Conservation (phyloP, 148 eudicot genomes). For the Silene uniflora region DNA sequence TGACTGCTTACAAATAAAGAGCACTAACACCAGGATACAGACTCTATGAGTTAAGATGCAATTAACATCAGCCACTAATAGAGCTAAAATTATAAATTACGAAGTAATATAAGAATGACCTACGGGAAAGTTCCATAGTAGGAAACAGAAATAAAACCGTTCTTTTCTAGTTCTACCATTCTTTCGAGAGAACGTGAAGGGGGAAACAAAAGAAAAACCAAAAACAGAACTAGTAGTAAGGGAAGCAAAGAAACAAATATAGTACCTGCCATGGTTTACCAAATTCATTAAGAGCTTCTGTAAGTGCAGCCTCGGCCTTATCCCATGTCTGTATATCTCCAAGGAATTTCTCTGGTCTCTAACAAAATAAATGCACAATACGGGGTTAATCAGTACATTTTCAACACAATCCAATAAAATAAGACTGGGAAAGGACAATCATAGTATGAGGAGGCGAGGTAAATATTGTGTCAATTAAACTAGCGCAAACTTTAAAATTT, state of each 20-base stretch:
- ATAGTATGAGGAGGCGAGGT: neutral
- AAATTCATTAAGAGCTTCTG: slow-evolving; percentile 85
- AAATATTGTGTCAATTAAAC: neutral
- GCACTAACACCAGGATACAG: neutral
- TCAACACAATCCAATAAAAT: neutral
- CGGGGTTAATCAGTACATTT: neutral
- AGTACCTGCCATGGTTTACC: slow-evolving; percentile 93
- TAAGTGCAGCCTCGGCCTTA: slow-evolving; percentile 83
- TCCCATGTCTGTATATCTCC: slow-evolving; percentile 88
- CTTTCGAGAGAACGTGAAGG: neutral
- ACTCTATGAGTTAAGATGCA: neutral
- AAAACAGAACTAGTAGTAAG: neutral
- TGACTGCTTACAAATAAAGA: too few species aligned
- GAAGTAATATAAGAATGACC: neutral
- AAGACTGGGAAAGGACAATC: neutral
- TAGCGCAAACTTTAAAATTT: neutral
- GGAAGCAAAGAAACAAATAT: neutral
- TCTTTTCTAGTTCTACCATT: neutral
- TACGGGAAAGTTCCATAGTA: neutral
- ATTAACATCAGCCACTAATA: neutral
- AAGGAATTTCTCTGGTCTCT: slow-evolving; percentile 97
- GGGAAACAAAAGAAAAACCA: too few species aligned
- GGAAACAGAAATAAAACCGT: neutral
- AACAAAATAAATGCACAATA: neutral
- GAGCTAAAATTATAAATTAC: neutral